Evolutionary conservation across 2,329 filamentous ascomycete species (phyloP).

Genomic region (Tolypocladium inflatum): DNA sequence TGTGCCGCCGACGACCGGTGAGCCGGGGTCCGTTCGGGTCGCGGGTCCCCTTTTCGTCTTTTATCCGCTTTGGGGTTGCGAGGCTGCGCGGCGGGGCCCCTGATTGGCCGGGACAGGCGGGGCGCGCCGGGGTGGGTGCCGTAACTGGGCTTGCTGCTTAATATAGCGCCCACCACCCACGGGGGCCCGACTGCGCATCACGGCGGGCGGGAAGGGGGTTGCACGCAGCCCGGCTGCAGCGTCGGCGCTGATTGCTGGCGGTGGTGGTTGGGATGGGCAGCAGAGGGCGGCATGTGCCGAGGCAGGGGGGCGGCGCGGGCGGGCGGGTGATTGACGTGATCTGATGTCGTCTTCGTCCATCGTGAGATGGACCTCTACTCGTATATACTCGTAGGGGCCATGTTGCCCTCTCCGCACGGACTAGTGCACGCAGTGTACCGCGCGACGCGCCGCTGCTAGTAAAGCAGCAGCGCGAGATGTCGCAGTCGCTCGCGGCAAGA

Average conservation of each 20-base stretch:
- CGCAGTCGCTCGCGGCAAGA: neutral
- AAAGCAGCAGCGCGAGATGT: neutral
- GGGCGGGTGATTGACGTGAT: too few relatives aligned
- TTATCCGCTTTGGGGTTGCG: conserved; percentile 1
- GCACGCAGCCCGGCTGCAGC: neutral
- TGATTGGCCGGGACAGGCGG: neutral
- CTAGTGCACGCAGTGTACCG: neutral
- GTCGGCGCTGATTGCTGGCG: neutral
- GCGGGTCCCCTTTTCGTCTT: neutral
- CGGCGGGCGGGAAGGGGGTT: neutral
- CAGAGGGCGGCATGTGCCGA: neutral
- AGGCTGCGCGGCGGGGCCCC: neutral
- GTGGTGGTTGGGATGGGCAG: neutral
- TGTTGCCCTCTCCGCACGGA: too few relatives aligned
- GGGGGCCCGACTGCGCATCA: neutral
- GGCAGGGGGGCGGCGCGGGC: neutral
- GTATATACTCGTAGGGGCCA: too few relatives aligned
- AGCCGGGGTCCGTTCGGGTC: neutral
- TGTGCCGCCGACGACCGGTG: neutral
- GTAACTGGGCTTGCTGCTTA: neutral
- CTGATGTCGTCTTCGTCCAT: too few relatives aligned
- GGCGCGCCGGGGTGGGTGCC: neutral
- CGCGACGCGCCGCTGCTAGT: too few relatives aligned
- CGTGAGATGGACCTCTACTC: too few relatives aligned
- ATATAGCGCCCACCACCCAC: neutral